Conservation (phyloP, 1,284 basidiomycete species). For the Naganishia liquefaciens region DNA sequence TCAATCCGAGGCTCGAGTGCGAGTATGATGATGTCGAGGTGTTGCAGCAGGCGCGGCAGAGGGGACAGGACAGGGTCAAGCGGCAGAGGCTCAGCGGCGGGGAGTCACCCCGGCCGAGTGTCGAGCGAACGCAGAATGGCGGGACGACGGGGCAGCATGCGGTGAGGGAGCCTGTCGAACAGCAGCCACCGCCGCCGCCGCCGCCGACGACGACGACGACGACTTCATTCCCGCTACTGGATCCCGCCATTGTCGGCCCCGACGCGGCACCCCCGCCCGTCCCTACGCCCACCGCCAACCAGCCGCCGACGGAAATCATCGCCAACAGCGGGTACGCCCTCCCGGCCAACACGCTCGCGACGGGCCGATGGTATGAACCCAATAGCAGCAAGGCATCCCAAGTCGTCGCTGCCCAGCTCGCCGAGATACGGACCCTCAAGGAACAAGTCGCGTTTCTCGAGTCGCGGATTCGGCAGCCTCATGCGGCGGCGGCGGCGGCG, state of each 20-base stretch:
- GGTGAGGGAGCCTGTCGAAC: too few species aligned
- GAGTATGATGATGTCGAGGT: conserved; percentile 23
- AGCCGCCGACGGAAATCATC: not conserved
- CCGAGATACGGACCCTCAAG: conserved; percentile 16
- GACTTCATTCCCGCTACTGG: not conserved
- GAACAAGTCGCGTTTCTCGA: conserved; percentile 8
- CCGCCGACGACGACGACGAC: not conserved
- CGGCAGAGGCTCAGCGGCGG: not conserved
- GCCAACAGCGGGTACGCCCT: conserved; percentile 9
- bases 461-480: too few species aligned
- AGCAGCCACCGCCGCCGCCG: not conserved
- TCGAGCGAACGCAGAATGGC: not conserved
- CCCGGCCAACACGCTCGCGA: conserved; percentile 2
- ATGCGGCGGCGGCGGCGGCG: too few species aligned
- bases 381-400: conserved; percentile 13
- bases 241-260: not conserved
- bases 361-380: conserved; percentile 22
- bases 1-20: conserved; percentile 19
- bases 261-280: not conserved
- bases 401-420: conserved; percentile 16
- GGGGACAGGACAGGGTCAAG: conserved; percentile 35
- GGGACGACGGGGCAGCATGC: too few species aligned
- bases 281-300: not conserved
- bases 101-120: not conserved
- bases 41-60: conserved; percentile 3